Conservation (phyloP, 2,329 filamentous ascomycete species). For the Penicillium sp. region DNA sequence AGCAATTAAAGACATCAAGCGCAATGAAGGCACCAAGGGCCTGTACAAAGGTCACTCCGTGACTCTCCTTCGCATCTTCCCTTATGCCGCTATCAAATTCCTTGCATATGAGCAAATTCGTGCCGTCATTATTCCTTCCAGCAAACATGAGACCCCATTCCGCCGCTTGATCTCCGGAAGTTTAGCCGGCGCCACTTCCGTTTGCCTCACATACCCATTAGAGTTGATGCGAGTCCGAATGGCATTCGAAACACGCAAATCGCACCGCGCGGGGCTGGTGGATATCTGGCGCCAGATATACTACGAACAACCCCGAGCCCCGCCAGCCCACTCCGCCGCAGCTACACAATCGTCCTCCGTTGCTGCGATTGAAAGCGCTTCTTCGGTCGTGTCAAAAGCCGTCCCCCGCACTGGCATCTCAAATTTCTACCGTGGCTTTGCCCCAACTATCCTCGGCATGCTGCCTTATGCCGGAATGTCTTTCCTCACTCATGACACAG, state of each 20-base stretch:
- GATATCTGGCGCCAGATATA: conserved; percentile 85
- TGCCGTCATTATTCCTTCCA: conserved; percentile 66
- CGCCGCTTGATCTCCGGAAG: conserved; percentile 56
- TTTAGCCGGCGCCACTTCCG: conserved; percentile 71
- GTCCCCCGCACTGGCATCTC: conserved; percentile 65
- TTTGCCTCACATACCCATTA: conserved; percentile 93
- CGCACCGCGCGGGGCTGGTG: conserved; percentile 65
- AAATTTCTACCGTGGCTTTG: conserved; percentile 96
- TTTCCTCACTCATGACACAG: conserved; percentile 90
- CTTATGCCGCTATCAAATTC: conserved; percentile 97
- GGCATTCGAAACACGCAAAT: conserved; percentile 84
- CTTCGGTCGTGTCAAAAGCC: conserved; percentile 47
- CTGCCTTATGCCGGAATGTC: conserved; percentile 93
- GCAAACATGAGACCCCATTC: conserved; percentile 71
- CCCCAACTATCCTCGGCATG: conserved; percentile 88
- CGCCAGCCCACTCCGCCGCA: conserved; percentile 18
- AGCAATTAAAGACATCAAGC: conserved; percentile 80
- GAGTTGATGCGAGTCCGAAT: conserved; percentile 89
- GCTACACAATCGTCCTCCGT: conserved; percentile 39
- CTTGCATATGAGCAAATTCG: conserved; percentile 96
- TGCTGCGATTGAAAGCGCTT: conserved; percentile 34
- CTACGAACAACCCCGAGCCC: conserved; percentile 59
- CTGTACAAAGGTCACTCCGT: conserved; percentile 93
- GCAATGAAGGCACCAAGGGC: conserved; percentile 66
- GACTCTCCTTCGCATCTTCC: conserved; percentile 89